phyloP scores from a whole-genome alignment of 345 rosid species.

The Gossypium sturtianum region DNA sequence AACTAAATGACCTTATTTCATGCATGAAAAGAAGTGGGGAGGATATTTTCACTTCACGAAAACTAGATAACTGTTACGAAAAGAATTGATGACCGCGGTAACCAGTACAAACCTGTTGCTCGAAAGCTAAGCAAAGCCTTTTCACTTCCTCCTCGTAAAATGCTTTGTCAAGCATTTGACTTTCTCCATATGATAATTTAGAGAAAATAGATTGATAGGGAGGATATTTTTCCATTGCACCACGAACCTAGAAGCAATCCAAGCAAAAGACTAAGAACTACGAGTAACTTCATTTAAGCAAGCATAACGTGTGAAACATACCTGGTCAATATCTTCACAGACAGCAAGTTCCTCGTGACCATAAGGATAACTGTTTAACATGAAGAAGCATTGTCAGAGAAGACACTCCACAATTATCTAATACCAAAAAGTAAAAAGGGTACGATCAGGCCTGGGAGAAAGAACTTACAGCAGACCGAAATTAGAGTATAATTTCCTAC shows the following conservation, averaged over 20 bases:
- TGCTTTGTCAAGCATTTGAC: constrained; percentile 97
- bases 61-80: not conserved
- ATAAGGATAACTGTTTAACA: constrained; percentile 56
- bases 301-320: constrained; percentile 17
- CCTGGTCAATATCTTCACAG: constrained; percentile 90
- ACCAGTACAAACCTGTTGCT: constrained; percentile 72
- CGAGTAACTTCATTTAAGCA: not conserved
- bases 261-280: constrained; percentile 3
- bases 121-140: constrained; percentile 94
- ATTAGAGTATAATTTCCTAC: constrained; percentile 86
- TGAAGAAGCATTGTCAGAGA: constrained; percentile 14
- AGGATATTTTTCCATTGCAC: constrained; percentile 86
- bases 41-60: not conserved
- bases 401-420: not conserved
- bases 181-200: constrained; percentile 87
- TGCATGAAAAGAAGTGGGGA: not conserved
- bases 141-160: constrained; percentile 97
- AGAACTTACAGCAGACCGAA: constrained; percentile 83
- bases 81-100: not conserved
- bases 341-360: constrained; percentile 91
- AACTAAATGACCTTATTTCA: not conserved
- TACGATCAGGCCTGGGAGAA: constrained; percentile 1
- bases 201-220: constrained; percentile 88
- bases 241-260: constrained; percentile 63
- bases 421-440: not conserved